Evolutionary conservation across 805 yeast species (phyloP).

Genomic region (Sugiyamaella qingdaonensis): DNA sequence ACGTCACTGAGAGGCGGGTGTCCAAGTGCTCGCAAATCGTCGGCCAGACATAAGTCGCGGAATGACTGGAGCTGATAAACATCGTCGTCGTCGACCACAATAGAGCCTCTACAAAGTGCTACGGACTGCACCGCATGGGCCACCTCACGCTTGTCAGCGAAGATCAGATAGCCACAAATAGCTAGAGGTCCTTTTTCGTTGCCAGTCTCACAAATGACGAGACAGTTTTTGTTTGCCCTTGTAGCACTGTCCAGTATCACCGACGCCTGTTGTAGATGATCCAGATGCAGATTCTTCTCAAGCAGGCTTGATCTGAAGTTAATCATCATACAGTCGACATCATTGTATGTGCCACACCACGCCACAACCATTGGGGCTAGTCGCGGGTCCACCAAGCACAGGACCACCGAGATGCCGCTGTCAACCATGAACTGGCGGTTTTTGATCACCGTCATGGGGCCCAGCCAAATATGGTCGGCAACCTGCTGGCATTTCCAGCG

Average conservation of each 20-base stretch:
- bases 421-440: slow-evolving; percentile 36
- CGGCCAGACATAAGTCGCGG: not conserved
- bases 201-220: slow-evolving; percentile 34
- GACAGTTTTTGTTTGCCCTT: slow-evolving; percentile 5
- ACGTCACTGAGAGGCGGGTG: not conserved
- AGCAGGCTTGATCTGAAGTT: not conserved
- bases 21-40: not conserved
- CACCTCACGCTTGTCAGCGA: slow-evolving; percentile 16
- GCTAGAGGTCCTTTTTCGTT: slow-evolving; percentile 32
- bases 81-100: slow-evolving; percentile 25
- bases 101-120: slow-evolving; percentile 28
- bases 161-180: slow-evolving; percentile 30
- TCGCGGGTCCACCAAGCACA: slow-evolving; percentile 16
- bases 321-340: slow-evolving; percentile 3
- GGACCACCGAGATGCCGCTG: slow-evolving; percentile 34
- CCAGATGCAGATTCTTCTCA: slow-evolving; percentile 5
- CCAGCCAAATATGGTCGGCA: slow-evolving; percentile 41
- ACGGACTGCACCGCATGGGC: slow-evolving; percentile 29
- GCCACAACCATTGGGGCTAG: not conserved
- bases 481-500: slow-evolving; percentile 42
- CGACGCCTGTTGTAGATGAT: slow-evolving; percentile 6
- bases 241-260: slow-evolving; percentile 2
- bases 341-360: not conserved
- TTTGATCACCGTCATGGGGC: slow-evolving; percentile 43
- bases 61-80: slow-evolving; percentile 23